Evolutionary conservation across 2,329 filamentous ascomycete genomes (phyloP), one percentile per base, ranked within the genome.

Genomic region (Scolecobasidium constrictum): DNA sequence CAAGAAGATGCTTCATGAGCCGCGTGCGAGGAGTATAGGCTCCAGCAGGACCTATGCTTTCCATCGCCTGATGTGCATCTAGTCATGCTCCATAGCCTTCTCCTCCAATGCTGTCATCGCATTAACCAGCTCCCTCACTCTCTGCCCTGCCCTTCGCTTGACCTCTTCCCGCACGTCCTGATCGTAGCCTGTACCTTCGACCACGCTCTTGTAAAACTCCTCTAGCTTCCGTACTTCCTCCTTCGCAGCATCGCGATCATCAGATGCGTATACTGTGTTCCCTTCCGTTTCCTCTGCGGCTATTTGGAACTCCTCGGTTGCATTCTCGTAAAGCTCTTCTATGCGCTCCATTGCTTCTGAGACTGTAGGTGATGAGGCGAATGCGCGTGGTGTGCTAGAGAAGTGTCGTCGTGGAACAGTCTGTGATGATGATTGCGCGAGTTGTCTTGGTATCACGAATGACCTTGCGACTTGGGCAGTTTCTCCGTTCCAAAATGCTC

Each of bases 221-320:
- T 72, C 58, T 42, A 76, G 58, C 47, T 60, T 63, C 33, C 64
- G 63, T 43, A 77, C 50, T 49, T 73, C 72, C 52, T 73, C 70
- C 9, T 67, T 53, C 22, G 72, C 71, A 18, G 71, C 71, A 15
- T 64, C 66, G 4, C 73, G 59, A 47, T 76, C 72, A 19, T 71
- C 71, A 15, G 66, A 61, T 2, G 73, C 73, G 54, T 76, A 76
- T 22, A 73, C 66, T 9, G 69, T 71, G 45, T 68, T 67, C 56
- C 71, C 73, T 48, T 68, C 62, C 15, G 67, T 71, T 51, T 71
- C 68, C 47, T 73, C 69, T 43, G 62, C 59, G 21, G 68, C 69
- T 22, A 71, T 71, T 44, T 73, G 68, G 50, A 71, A 71, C 54
- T 56, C 35, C 26, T 31, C 26, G 26, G 9, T 31, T n/a, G 26